phyloP scores from a whole-genome alignment of 2,329 filamentous ascomycete genomes.

The Fulvia fulva region DNA sequence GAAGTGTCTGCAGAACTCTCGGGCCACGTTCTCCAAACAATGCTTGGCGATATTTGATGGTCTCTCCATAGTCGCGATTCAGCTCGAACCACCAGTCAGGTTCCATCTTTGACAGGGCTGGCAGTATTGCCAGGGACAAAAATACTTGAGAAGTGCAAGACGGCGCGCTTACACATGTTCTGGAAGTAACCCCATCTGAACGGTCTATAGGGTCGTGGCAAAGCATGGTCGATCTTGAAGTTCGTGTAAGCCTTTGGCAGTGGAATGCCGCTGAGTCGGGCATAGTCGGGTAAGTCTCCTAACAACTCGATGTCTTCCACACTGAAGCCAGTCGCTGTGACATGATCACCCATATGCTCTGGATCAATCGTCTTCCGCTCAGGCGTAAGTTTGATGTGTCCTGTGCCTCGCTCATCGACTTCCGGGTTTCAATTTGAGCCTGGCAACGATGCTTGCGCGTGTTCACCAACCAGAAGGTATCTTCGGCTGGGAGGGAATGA shows the following conservation, averaged over 20 bases:
- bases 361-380: constrained; percentile 23
- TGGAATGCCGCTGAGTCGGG: constrained; percentile 68
- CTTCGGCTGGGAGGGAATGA: constrained; percentile 53
- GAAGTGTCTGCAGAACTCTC: constrained; percentile 62
- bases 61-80: constrained; percentile 64
- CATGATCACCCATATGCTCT: constrained; percentile 16
- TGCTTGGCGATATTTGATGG: constrained; percentile 64
- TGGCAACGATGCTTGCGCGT: too few species aligned
- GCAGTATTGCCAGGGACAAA: constrained; percentile 9
- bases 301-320: constrained; percentile 64
- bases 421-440: background rate
- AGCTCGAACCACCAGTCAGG: constrained; percentile 87
- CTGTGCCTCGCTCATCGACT: constrained; percentile 21
- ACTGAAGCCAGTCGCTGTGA: constrained; percentile 65
- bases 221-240: constrained; percentile 66
- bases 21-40: constrained; percentile 62
- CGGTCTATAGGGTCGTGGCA: constrained; percentile 72
- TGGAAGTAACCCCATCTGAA: constrained; percentile 83
- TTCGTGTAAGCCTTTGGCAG: constrained; percentile 59
- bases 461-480: constrained; percentile 40
- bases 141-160: background rate
- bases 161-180: constrained; percentile 70
- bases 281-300: constrained; percentile 77
- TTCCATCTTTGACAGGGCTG: constrained; percentile 74
- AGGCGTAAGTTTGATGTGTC: constrained; percentile 23